phyloP scores from a whole-genome alignment of 768 basidiomycete species.

The Suillus clintonianus region DNA sequence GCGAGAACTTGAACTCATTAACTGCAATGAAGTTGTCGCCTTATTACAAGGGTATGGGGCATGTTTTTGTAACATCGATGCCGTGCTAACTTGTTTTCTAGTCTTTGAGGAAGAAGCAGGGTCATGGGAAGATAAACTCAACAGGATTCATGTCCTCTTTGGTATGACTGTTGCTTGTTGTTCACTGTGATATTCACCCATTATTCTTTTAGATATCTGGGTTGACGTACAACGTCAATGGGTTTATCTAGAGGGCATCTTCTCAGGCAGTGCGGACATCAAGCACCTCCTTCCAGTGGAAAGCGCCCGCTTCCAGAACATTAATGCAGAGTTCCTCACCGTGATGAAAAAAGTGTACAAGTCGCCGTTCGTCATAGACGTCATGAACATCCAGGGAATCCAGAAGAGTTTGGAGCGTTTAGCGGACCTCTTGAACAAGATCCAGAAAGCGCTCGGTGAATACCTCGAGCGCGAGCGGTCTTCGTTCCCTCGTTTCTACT shows the following conservation, averaged over 20 bases:
- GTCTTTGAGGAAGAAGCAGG: slow-evolving; percentile 93
- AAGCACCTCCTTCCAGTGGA: slow-evolving; percentile 98
- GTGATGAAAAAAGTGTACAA: slow-evolving; percentile 99
- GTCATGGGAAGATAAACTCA: slow-evolving; percentile 96
- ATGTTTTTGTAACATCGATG: not conserved
- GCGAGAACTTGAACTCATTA: slow-evolving; percentile 95
- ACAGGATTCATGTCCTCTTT: slow-evolving; percentile 94
- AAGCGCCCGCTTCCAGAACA: slow-evolving; percentile 96
- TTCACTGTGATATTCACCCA: not conserved
- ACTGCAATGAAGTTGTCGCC: slow-evolving; percentile 98
- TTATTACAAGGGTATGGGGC: slow-evolving; percentile 84
- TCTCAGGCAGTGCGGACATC: slow-evolving; percentile 99
- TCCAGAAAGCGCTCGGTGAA: slow-evolving; percentile 98
- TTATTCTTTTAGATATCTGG: slow-evolving; percentile 77
- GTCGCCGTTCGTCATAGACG: slow-evolving; percentile 95
- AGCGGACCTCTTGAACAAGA: slow-evolving; percentile 94
- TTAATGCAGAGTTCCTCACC: slow-evolving; percentile 95
- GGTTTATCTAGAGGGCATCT: slow-evolving; percentile 99
- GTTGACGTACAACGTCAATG: slow-evolving; percentile 99
- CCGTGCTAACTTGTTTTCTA: slow-evolving; percentile 27
- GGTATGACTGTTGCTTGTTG: slow-evolving; percentile 48
- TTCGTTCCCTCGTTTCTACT: slow-evolving; percentile 99
- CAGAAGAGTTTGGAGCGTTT: slow-evolving; percentile 98
- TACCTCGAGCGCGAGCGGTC: slow-evolving; percentile 97
- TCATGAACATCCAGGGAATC: slow-evolving; percentile 93